phyloP scores from a whole-genome alignment of 345 rosid genomes.

The Eucalyptus globulus region DNA sequence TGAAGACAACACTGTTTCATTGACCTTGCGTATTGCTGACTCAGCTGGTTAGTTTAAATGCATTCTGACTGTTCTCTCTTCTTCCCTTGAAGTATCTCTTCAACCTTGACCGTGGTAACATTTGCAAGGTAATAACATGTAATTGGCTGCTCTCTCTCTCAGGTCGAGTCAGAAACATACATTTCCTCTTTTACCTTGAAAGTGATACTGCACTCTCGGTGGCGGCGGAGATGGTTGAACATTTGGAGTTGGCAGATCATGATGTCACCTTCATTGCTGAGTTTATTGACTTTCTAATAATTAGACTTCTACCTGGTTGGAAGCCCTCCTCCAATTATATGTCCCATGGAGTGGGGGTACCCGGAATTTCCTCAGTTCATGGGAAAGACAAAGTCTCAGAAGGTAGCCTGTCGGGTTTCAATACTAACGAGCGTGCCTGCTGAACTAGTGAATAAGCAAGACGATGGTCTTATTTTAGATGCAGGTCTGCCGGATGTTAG shows the following conservation, averaged over 20 bases:
- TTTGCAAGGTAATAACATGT: neutral
- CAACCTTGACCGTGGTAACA: neutral
- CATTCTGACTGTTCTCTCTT: neutral
- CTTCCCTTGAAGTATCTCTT: neutral
- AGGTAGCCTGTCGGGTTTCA: conserved; percentile 14
- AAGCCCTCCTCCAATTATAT: conserved; percentile 14
- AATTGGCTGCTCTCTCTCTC: neutral
- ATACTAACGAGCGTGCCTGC: conserved; percentile 2
- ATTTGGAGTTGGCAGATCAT: conserved; percentile 50
- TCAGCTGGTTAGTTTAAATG: conserved; percentile 20
- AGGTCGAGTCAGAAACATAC: conserved; percentile 50
- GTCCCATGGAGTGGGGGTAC: conserved; percentile 4
- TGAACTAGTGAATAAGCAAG: neutral
- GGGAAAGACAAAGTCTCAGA: conserved; percentile 1
- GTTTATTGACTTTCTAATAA: conserved; percentile 52
- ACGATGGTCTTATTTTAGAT: neutral
- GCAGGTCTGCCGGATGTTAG: neutral
- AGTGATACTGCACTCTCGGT: conserved; percentile 61
- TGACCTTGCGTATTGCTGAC: conserved; percentile 50
- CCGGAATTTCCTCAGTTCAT: neutral
- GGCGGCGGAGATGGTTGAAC: conserved; percentile 78
- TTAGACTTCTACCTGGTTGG: conserved; percentile 38
- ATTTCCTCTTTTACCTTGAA: conserved; percentile 61
- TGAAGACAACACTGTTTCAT: conserved; percentile 32
- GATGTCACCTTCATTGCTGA: conserved; percentile 66